These are phyloP conservation scores for Aspergillus melleus DNA, from an alignment of 2,329 filamentous ascomycete genomes.

Conservation along the genomic window DNA sequence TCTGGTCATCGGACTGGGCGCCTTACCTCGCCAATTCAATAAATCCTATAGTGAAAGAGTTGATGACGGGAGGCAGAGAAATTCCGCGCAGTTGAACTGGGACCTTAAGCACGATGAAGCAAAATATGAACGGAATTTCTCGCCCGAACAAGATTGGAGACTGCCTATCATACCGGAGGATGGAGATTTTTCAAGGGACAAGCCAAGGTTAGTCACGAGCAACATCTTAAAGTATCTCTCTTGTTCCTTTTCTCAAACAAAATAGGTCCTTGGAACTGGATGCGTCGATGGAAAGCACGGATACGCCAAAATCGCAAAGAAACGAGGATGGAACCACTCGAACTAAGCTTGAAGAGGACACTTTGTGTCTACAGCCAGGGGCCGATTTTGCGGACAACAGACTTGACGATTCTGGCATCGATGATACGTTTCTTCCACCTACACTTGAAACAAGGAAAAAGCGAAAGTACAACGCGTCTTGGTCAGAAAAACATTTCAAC, in stretches of 20 bases:
- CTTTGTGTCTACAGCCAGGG: slow-evolving; percentile 11
- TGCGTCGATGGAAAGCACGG: background rate
- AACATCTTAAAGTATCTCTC: background rate
- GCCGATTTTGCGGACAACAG: slow-evolving; percentile 6
- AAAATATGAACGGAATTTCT: slow-evolving; percentile 17
- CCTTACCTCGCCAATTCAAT: slow-evolving; percentile 35
- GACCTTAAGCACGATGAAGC: slow-evolving; percentile 16
- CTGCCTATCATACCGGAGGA: slow-evolving; percentile 62
- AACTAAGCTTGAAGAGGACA: slow-evolving; percentile 38
- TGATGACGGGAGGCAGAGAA: slow-evolving; percentile 12
- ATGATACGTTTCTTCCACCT: slow-evolving; percentile 26
- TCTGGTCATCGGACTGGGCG: slow-evolving; percentile 56
- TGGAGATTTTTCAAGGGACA: slow-evolving; percentile 58
- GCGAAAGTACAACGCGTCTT: slow-evolving; percentile 17
- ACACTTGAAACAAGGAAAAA: slow-evolving; percentile 34
- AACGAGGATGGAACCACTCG: slow-evolving; percentile 51
- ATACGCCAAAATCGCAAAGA: slow-evolving; percentile 1
- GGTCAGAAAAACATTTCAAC: background rate
- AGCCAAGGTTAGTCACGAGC: slow-evolving; percentile 51
- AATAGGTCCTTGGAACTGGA: slow-evolving; percentile 39
- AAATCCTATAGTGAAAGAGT: slow-evolving; percentile 19
- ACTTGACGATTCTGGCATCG: slow-evolving; percentile 9
- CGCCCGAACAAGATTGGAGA: slow-evolving; percentile 34
- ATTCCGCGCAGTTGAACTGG: slow-evolving; percentile 7
- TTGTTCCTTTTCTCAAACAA: slow-evolving; percentile 3